Evolutionary conservation across 176 grass and related monocot species (phyloP), one percentile per base, ranked within the genome.

Genomic region (Carex littledalei): DNA sequence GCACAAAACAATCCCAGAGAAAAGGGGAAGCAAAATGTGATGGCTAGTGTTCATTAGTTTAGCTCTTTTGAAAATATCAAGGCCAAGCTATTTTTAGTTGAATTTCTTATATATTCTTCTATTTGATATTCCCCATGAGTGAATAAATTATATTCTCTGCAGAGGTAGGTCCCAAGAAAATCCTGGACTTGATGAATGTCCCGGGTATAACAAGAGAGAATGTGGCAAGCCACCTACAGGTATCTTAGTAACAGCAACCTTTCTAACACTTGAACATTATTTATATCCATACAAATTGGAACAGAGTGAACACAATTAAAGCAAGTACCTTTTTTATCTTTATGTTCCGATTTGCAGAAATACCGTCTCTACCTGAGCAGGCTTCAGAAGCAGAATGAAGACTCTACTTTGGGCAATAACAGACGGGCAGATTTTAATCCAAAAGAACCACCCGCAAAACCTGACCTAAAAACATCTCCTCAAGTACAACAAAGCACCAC

Each of bases 101-200:
- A 78, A 78, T 17, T 31, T 78, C 74, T 56, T 78, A 32, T 78
- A 31, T 47, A 55, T 56, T 78, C 24, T 16, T 18, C 74, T 56
- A 8, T 32, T 56, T 56, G 11, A 31, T 31, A 17, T 54, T 55
- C 32, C 22, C 17, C 32, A 54, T 6, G 13, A 55, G 2, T 78
- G 12, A 64, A 47, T 31, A 83, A 50, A 32, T 56, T 22, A 13
- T 54, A 17, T 64, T 63, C 61, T 41, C 92, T 81, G 77, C 90
- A 99, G 97, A 99, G 93, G 97, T 99, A 10, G 97, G 97, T 7
- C 97, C 97, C 0, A 99, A 99, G 84, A 99, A 99, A 86, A 99
- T 99, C 91, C 53, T 99, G 55, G 97, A 99, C 56, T 84, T 99
- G 79, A 99, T 99, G 97, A 99, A 92, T 80, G 60, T 99, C 47